A percentile compares a stretch with the other conserved stretches of the same genome.
Evolutionary conservation across 2,329 filamentous ascomycete genomes (phyloP).

Genomic region (Cercospora berteroae): DNA sequence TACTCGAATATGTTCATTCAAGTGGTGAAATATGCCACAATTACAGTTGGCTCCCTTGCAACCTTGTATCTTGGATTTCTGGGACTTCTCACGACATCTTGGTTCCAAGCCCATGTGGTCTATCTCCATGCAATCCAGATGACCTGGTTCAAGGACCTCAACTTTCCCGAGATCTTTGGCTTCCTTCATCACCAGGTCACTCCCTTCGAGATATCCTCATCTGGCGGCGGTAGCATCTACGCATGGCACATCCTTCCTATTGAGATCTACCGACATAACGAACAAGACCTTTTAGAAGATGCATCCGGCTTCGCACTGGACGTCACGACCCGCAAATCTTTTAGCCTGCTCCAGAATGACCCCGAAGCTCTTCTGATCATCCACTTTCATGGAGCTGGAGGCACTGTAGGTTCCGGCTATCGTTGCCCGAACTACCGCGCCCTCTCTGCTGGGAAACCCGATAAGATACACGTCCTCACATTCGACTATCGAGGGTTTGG

Average conservation of each 20-base stretch:
- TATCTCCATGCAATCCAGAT: slow-evolving; percentile 56
- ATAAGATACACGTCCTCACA: slow-evolving; percentile 57
- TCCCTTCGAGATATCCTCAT: slow-evolving; percentile 48
- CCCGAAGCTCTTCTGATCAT: slow-evolving; percentile 63
- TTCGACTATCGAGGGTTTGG: slow-evolving; percentile 65
- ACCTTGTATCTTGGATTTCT: slow-evolving; percentile 47
- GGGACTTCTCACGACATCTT: slow-evolving; percentile 47
- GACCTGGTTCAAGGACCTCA: slow-evolving; percentile 55
- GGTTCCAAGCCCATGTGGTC: slow-evolving; percentile 56
- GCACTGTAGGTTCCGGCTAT: slow-evolving; percentile 57
- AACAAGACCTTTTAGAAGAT: slow-evolving; percentile 44
- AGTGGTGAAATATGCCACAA: slow-evolving; percentile 20
- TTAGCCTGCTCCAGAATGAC: slow-evolving; percentile 62
- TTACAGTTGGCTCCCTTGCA: slow-evolving; percentile 30
- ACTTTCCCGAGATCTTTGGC: slow-evolving; percentile 50
- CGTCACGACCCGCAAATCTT: slow-evolving; percentile 58
- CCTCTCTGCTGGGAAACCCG: slow-evolving; percentile 51
- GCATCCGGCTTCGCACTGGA: slow-evolving; percentile 51
- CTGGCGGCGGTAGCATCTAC: slow-evolving; percentile 45
- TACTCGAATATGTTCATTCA: slow-evolving; percentile 10
- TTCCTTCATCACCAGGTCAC: slow-evolving; percentile 52
- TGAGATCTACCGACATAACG: slow-evolving; percentile 46
- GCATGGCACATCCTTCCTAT: slow-evolving; percentile 54
- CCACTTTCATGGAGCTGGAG: slow-evolving; percentile 59
- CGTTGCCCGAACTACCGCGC: slow-evolving; percentile 57